These are phyloP conservation scores for Alnus rubra DNA, from an alignment of 306 rosid genomes.

Conservation along the genomic window DNA sequence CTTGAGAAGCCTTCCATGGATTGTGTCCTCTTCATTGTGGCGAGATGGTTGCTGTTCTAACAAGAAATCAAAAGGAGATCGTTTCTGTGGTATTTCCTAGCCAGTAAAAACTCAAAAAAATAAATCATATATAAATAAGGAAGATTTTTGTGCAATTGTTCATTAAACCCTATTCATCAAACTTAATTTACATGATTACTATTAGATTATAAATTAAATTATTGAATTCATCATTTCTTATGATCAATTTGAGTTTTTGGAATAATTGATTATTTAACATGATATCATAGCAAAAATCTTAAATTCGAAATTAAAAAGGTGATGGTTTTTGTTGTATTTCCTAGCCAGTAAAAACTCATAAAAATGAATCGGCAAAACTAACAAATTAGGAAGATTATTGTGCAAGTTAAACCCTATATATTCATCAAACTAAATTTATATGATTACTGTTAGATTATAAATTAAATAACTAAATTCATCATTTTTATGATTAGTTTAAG, in stretches of 20 bases:
- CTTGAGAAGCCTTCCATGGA: conserved; percentile 81
- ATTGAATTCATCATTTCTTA: not conserved
- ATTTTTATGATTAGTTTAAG: no score
- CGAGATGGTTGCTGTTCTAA: conserved; percentile 21
- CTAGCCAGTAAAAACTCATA: no score
- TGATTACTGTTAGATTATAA: no score
- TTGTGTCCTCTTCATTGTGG: conserved; percentile 40
- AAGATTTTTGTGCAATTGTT: not conserved
- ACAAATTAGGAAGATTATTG: no score
- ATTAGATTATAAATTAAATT: not conserved
- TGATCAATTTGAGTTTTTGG: not conserved
- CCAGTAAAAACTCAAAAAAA: not conserved
- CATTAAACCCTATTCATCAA: not conserved
- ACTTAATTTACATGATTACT: not conserved
- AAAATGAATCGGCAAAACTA: no score
- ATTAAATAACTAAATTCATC: no score
- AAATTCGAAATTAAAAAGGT: no score
- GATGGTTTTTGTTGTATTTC: no score
- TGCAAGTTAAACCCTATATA: no score
- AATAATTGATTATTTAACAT: not conserved
- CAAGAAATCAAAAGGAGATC: not conserved
- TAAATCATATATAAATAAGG: not conserved
- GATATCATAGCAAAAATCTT: no score
- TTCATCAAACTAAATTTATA: no score
- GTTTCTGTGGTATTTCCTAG: conserved; percentile 22